These are phyloP conservation scores for Theobroma cacao DNA, from an alignment of 345 rosid genomes.

Conservation along the genomic window DNA sequence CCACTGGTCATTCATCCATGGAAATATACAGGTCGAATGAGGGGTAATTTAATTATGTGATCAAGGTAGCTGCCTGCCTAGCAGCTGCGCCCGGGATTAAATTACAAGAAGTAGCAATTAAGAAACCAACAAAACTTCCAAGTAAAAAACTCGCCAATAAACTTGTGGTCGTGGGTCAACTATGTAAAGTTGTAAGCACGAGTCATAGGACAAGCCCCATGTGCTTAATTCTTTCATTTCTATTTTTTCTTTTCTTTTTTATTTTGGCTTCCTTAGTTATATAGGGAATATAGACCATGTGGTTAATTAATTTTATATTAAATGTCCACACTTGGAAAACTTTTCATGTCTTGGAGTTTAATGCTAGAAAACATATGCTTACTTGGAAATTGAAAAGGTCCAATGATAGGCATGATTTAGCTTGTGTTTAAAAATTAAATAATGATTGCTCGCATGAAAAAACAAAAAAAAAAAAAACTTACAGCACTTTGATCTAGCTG, in stretches of 20 bases:
- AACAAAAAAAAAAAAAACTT: neutral
- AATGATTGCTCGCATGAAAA: neutral
- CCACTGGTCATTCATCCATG: no score
- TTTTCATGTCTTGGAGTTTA: neutral
- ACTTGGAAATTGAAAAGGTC: no score
- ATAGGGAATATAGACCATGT: neutral
- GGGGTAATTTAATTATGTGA: no score
- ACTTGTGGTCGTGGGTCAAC: no score
- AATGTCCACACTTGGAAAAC: neutral
- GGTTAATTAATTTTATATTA: no score
- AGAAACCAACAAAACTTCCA: neutral
- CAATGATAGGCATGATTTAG: no score
- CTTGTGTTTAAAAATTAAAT: no score
- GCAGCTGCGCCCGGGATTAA: no score
- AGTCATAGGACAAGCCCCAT: neutral
- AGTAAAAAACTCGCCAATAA: neutral
- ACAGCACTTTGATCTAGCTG: neutral
- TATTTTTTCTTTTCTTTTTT: neutral
- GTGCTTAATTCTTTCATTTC: neutral
- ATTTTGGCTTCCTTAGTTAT: neutral
- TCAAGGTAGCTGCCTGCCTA: no score
- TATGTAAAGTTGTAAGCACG: neutral
- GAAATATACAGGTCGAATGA: no score
- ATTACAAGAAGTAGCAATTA: no score
- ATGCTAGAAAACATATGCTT: neutral